Evolutionary conservation across 2,329 filamentous ascomycete genomes (phyloP).

Genomic region (Colletotrichum tropicale): DNA sequence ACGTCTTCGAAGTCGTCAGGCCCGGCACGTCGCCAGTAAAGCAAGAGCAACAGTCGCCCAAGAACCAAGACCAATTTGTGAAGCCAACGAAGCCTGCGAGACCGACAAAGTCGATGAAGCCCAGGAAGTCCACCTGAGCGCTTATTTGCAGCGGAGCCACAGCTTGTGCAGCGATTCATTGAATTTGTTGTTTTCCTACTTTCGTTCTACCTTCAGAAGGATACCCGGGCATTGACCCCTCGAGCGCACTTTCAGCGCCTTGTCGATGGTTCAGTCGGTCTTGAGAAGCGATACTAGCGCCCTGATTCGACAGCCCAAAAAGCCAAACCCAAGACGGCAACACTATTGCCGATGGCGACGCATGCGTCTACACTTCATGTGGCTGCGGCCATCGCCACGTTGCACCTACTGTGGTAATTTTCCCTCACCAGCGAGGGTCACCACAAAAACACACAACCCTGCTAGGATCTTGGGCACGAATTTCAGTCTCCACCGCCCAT

Average conservation of each 20-base stretch:
- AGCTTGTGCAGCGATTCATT: background rate
- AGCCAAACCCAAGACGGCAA: background rate
- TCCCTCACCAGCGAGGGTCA: background rate
- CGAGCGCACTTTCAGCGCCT: background rate
- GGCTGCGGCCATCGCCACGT: slow-evolving; percentile 7
- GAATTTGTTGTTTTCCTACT: background rate
- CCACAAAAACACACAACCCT: background rate
- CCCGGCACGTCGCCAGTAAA: background rate
- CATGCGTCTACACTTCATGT: background rate
- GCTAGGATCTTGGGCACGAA: background rate
- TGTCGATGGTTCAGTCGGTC: background rate
- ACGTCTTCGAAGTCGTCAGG: slow-evolving; percentile 35
- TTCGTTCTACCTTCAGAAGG: background rate
- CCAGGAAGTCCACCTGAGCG: background rate
- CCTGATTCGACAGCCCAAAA: background rate
- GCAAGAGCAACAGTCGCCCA: background rate
- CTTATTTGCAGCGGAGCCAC: background rate
- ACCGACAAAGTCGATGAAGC: background rate
- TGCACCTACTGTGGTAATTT: background rate
- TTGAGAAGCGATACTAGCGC: background rate
- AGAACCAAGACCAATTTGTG: background rate
- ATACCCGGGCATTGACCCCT: background rate
- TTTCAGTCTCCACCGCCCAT: background rate
- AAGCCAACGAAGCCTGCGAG: slow-evolving; percentile 5
- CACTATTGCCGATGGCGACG: background rate